A percentile compares a stretch with the other conserved stretches of the same genome.
phyloP scores from a whole-genome alignment of 768 basidiomycete species.

The Tylopilus felleus region DNA sequence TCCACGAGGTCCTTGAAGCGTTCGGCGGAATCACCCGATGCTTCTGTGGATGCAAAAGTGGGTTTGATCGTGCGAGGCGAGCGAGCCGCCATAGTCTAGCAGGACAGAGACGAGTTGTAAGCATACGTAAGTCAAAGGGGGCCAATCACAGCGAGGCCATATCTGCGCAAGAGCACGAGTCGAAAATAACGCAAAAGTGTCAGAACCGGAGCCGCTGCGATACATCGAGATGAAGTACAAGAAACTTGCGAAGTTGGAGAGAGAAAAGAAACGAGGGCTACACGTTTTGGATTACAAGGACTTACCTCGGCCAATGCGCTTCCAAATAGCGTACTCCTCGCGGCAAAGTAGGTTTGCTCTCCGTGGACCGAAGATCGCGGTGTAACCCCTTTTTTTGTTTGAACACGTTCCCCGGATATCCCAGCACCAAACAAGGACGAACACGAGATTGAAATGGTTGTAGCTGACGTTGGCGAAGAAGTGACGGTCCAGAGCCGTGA shows the following conservation, averaged over 20 bases:
- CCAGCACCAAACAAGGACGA: conserved; percentile 26
- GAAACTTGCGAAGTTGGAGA: not conserved
- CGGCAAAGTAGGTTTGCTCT: conserved; percentile 19
- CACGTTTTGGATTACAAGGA: conserved; percentile 6
- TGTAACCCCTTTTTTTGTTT: not conserved
- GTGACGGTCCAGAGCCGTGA: conserved; percentile 20
- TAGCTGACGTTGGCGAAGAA: conserved; percentile 1
- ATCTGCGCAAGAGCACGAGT: conserved; percentile 6
- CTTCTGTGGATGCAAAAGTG: conserved; percentile 4
- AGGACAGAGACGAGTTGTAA: conserved; percentile 12
- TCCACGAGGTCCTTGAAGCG: conserved; percentile 54
- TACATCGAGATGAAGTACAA: not conserved
- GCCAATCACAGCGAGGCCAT: conserved; percentile 12
- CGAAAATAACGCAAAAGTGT: not conserved
- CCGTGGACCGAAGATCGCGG: not conserved
- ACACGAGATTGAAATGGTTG: conserved; percentile 13
- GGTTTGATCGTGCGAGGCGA: conserved; percentile 7
- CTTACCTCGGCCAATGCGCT: conserved; percentile 14
- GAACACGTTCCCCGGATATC: conserved; percentile 1
- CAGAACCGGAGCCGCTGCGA: too few relatives aligned
- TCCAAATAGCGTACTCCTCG: conserved; percentile 49
- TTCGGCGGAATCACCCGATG: conserved; percentile 12
- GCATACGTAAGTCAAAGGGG: not conserved
- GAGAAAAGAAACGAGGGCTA: conserved; percentile 2
- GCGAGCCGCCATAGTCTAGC: conserved; percentile 4